phyloP scores from a whole-genome alignment of 345 rosid genomes.

The Arabidopsis arenosa region DNA sequence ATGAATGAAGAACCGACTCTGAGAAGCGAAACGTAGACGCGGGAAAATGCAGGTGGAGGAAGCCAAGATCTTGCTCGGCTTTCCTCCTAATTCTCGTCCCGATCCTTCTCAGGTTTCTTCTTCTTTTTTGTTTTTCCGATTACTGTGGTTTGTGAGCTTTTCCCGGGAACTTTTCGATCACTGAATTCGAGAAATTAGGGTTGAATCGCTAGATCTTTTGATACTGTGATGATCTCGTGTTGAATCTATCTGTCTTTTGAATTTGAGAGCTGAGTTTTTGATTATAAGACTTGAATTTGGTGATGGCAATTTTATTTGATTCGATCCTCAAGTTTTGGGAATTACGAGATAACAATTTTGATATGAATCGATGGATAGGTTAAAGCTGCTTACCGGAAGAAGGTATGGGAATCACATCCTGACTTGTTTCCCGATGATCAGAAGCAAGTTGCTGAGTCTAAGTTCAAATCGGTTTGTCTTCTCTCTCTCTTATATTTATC shows the following conservation, averaged over 20 bases:
- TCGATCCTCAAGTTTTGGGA: neutral
- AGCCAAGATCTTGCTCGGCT: slow-evolving; percentile 75
- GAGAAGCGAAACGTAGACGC: slow-evolving; percentile 3
- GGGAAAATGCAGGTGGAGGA: slow-evolving; percentile 77
- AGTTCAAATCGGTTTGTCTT: slow-evolving; percentile 65
- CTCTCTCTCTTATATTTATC: neutral
- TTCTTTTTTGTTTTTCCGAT: neutral
- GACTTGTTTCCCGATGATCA: slow-evolving; percentile 77
- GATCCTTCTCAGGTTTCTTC: slow-evolving; percentile 61
- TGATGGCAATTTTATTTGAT: neutral
- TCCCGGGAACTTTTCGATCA: neutral
- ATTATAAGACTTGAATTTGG: neutral
- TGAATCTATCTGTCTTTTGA: neutral
- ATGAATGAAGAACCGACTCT: neutral
- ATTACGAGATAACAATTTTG: neutral
- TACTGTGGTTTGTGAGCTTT: neutral
- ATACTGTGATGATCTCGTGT: neutral
- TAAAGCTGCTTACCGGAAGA: slow-evolving; percentile 81
- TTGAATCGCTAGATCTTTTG: neutral
- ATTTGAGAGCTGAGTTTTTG: neutral
- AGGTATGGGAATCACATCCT: slow-evolving; percentile 91
- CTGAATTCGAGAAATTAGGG: slow-evolving; percentile 11
- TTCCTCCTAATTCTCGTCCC: slow-evolving; percentile 72
- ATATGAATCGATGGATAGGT: slow-evolving; percentile 50
- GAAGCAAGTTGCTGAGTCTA: slow-evolving; percentile 72